phyloP scores from a whole-genome alignment of 768 basidiomycete species.

The Boletus reticuloceps region DNA sequence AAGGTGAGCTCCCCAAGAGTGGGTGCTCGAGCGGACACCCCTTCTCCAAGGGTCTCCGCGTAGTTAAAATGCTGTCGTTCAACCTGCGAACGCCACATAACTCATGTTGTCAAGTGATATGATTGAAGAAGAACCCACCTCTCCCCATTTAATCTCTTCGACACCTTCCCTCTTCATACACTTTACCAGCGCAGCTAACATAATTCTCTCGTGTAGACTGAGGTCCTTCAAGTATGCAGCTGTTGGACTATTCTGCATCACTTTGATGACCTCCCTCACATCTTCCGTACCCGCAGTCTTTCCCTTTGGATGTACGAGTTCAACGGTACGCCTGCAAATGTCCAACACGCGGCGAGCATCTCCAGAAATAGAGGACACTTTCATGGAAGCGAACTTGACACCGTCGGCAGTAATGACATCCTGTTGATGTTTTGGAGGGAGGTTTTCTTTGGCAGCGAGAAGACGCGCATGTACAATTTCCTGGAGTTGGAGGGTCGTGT shows the following conservation, averaged over 20 bases:
- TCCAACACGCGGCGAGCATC: conserved; percentile 93
- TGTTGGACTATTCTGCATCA: conserved; percentile 90
- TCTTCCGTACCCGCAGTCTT: conserved; percentile 64
- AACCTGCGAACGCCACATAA: conserved; percentile 42
- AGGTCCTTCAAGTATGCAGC: conserved; percentile 80
- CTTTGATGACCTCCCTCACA: conserved; percentile 73
- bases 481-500: conserved; percentile 72
- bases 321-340: conserved; percentile 89
- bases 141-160: conserved; percentile 83
- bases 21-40: conserved; percentile 59
- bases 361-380: conserved; percentile 78
- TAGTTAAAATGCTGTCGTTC: conserved; percentile 75
- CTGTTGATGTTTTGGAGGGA: conserved; percentile 42
- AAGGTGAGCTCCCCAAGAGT: conserved; percentile 59
- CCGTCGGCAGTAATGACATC: conserved; percentile 66
- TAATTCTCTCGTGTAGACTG: conserved; percentile 83
- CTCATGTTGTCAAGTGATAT: not conserved
- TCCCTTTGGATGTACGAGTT: conserved; percentile 57
- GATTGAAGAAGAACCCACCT: conserved; percentile 45
- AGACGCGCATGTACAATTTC: conserved; percentile 87
- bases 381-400: conserved; percentile 81
- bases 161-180: conserved; percentile 83
- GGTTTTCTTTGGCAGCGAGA: conserved; percentile 51
- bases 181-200: conserved; percentile 81
- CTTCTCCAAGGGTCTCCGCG: conserved; percentile 56